Evolutionary conservation across 164 flowering plant genomes (phyloP).

Genomic region (Magnolia kwangsiensis): DNA sequence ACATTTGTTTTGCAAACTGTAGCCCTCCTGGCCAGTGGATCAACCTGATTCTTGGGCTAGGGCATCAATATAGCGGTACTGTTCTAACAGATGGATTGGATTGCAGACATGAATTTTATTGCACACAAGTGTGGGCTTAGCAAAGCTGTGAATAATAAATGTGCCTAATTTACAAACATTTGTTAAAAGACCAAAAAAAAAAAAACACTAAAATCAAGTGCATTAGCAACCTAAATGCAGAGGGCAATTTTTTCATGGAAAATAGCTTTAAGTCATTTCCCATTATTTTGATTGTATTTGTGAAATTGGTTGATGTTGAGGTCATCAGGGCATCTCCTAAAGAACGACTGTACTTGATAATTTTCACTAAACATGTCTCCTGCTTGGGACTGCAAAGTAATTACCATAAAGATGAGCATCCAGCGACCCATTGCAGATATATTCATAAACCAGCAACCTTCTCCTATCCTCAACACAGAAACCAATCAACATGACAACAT

Average conservation of each 20-base stretch:
- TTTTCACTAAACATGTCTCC: background rate
- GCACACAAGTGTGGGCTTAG: too few species aligned
- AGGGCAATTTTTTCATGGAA: background rate
- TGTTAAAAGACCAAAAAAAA: too few species aligned
- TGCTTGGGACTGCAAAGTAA: background rate
- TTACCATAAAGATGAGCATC: constrained; percentile 94
- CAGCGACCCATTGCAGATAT: constrained; percentile 88
- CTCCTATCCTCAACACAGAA: constrained; percentile 79
- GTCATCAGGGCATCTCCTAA: background rate
- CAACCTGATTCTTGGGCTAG: too few species aligned
- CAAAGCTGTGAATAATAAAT: too few species aligned
- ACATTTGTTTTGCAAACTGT: too few species aligned
- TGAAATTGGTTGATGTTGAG: background rate
- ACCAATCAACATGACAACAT: constrained; percentile 92
- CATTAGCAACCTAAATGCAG: background rate
- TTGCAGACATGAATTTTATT: too few species aligned
- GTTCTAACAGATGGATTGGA: too few species aligned
- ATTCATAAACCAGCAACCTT: constrained; percentile 89
- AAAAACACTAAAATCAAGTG: too few species aligned
- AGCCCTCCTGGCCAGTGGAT: too few species aligned
- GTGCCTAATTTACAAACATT: too few species aligned
- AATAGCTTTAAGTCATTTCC: background rate
- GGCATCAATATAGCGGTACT: too few species aligned
- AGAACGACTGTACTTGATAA: background rate
- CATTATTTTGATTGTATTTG: background rate